Base-by-base conservation (phyloP, 179 eudicot species). In the Carnegiea gigantea region DNA sequence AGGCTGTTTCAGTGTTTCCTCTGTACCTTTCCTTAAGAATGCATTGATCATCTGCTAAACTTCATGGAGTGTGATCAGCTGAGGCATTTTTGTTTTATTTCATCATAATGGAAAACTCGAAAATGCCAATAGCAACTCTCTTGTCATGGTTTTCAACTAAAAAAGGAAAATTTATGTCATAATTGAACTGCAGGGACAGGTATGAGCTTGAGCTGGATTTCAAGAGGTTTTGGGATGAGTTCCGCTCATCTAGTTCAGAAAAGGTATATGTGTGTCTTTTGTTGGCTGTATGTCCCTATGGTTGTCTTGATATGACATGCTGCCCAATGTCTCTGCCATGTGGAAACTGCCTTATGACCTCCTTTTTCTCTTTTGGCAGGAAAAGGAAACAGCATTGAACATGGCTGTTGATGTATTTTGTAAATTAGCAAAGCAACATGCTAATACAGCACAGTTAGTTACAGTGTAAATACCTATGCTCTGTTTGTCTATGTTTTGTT, bases 211-310 rank as follows among this genome's bases (percentile, higher is more conserved):
- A 97, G 86, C 85, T 89, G 97, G 99, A 95, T 84, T 97, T 97
- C 84, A 97, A 91, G 92, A 97, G 97, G 89, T 89, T 87, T 75
- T 97, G 99, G 99, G 99, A 97, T 82, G 98, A 92, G 84, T 97
- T 97, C 77, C 97, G 98, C 73, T 90, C 97, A 78, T 97, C 98
- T 76, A 91, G 88, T 88, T 91, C 94, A 81, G 99, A 97, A 85
- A 97, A 95, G 97, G 99, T 93, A 82, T 36, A 26, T 53, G 70
- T 64, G 23, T 70, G 73, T 79, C 33, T 68, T 57, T 71, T 17
- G 51, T 17, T 51, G 15, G 21, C 62, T 73, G 33, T 74, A 36
- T 12, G 73, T 76, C 53, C 36, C 43, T 24, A 1, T 17, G 40
- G 60, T 36, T 26, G 18, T 43, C 64, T 36, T 28, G 81, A 10